phyloP scores from a whole-genome alignment of 768 basidiomycete species.

The Zangia roseola region DNA sequence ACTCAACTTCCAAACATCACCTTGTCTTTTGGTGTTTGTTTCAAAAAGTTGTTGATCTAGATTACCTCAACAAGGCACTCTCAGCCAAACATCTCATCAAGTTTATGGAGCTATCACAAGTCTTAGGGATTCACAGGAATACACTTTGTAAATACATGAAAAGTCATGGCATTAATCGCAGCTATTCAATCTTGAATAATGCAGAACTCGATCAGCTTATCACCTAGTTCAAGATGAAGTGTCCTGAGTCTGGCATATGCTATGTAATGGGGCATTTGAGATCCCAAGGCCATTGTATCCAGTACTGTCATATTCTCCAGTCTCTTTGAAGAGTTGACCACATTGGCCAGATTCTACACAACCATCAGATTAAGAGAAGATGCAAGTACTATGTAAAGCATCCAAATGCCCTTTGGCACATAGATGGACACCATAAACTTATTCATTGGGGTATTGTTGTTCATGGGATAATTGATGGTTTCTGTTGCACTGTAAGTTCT shows the following conservation, averaged over 20 bases:
- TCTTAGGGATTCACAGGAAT: constrained; percentile 17
- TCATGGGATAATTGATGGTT: neutral
- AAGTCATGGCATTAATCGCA: constrained; percentile 7
- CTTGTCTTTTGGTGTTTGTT: no score
- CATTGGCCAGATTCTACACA: neutral
- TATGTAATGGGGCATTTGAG: constrained; percentile 8
- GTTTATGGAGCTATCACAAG: constrained; percentile 8
- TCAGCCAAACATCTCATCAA: constrained; percentile 10
- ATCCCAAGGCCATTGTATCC: constrained; percentile 1
- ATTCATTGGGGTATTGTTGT: neutral
- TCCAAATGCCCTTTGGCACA: neutral
- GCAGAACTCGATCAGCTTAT: constrained; percentile 17
- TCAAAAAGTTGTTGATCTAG: neutral
- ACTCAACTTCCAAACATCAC: no score
- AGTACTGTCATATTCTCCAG: neutral
- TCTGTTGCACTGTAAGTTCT: neutral
- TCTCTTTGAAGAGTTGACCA: neutral
- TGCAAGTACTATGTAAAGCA: neutral
- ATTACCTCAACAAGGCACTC: neutral
- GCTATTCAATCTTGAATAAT: constrained; percentile 18
- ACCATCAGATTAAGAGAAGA: neutral
- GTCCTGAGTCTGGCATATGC: constrained; percentile 12
- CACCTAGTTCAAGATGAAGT: neutral
- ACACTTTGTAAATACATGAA: constrained; percentile 17
- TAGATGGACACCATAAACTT: neutral